Conservation (phyloP, 192 early-diverging fungal genomes). For the Entophlyctis luteolus region DNA sequence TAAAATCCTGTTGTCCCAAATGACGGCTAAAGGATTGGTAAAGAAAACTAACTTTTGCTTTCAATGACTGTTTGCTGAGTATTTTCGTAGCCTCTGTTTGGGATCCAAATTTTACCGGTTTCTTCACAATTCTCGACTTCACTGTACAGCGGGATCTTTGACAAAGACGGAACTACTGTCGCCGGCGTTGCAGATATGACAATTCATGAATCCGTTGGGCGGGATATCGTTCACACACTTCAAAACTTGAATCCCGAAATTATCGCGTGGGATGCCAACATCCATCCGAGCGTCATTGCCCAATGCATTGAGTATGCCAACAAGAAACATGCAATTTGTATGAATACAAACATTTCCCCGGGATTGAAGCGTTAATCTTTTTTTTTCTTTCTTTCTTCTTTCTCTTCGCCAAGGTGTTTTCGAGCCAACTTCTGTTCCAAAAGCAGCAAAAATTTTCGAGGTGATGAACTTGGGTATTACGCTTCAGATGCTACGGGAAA, state of each 20-base stretch:
- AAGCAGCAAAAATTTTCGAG: slow-evolving; percentile 55
- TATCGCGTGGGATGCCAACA: slow-evolving; percentile 22
- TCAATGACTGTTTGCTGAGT: not conserved
- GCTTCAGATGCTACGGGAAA: not conserved
- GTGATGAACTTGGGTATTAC: not conserved
- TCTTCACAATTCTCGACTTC: slow-evolving; percentile 48
- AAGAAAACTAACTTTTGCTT: slow-evolving; percentile 2
- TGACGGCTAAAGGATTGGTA: slow-evolving; percentile 60
- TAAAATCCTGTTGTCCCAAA: slow-evolving; percentile 44
- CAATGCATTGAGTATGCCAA: slow-evolving; percentile 42
- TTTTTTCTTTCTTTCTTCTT: not conserved
- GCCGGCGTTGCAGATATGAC: slow-evolving; percentile 91
- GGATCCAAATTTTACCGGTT: not conserved
- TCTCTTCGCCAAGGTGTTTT: slow-evolving; percentile 50
- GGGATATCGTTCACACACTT: slow-evolving; percentile 61
- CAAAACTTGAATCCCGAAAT: slow-evolving; percentile 66
- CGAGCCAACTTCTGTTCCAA: slow-evolving; percentile 89
- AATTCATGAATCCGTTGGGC: slow-evolving; percentile 61
- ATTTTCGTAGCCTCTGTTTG: not conserved
- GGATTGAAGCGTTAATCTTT: not conserved
- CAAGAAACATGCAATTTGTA: not conserved
- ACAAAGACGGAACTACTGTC: slow-evolving; percentile 64
- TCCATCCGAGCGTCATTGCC: not conserved
- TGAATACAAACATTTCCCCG: no score
- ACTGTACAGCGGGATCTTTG: slow-evolving; percentile 77